Evolutionary conservation across 1,284 basidiomycete genomes (phyloP).

Genomic region (Serendipita sp.): DNA sequence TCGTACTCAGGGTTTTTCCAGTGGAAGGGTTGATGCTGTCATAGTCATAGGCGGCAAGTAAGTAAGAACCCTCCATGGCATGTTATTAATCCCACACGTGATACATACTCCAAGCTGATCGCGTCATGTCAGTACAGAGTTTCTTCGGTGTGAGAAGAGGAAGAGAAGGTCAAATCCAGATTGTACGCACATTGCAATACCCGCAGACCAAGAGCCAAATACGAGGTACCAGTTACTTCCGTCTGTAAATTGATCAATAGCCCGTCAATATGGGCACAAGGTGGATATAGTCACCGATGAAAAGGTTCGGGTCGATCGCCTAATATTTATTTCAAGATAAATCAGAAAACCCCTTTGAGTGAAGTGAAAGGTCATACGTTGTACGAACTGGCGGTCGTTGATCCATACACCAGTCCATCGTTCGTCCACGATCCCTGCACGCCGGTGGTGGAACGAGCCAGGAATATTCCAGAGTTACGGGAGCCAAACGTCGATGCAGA

Average conservation of each 20-base stretch:
- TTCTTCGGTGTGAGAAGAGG: neutral
- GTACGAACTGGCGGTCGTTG: slow-evolving; percentile 27
- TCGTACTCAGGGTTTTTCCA: slow-evolving; percentile 27
- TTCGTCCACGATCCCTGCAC: slow-evolving; percentile 30
- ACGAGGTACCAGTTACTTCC: slow-evolving; percentile 15
- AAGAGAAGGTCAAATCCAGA: neutral
- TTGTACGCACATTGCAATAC: neutral
- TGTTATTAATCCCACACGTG: no score
- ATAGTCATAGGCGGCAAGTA: no score
- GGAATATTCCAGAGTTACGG: slow-evolving; percentile 18
- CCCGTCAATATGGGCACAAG: neutral
- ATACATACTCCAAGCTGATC: neutral
- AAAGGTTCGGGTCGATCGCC: slow-evolving; percentile 35
- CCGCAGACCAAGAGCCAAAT: slow-evolving; percentile 15
- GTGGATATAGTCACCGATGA: slow-evolving; percentile 7
- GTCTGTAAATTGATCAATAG: slow-evolving; percentile 9
- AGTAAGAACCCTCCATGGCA: no score
- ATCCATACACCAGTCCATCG: slow-evolving; percentile 35
- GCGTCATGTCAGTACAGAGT: neutral
- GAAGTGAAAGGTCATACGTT: slow-evolving; percentile 29
- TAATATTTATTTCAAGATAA: slow-evolving; percentile 14
- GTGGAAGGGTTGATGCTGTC: slow-evolving; percentile 23
- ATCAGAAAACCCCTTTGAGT: slow-evolving; percentile 3
- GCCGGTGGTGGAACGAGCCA: slow-evolving; percentile 16
- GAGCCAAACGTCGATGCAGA: slow-evolving; percentile 19